Evolutionary conservation across 345 rosid genomes (phyloP), one percentile per base, ranked within the genome.

Genomic region (Euphorbia tirucalli): DNA sequence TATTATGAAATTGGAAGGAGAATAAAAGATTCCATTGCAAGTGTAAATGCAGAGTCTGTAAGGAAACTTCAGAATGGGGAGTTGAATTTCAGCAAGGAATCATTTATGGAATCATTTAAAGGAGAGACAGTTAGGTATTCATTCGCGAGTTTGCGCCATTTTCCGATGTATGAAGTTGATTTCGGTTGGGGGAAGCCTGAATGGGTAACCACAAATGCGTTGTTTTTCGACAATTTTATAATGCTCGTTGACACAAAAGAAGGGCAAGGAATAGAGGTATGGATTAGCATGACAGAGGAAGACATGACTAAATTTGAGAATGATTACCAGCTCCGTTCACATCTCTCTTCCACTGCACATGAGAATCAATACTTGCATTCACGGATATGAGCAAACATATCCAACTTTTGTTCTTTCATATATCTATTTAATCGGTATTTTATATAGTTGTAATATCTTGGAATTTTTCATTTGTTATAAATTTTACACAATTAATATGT

Each of bases 101-200:
- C n/a, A n/a, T n/a, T n/a, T n/a, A n/a, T n/a, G n/a, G n/a, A n/a
- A n/a, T n/a, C n/a, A n/a, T n/a, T n/a, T n/a, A n/a, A n/a, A n/a
- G n/a, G n/a, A n/a, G n/a, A n/a, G n/a, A n/a, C n/a, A n/a, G n/a
- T n/a, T n/a, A n/a, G n/a, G n/a, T n/a, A n/a, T n/a, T n/a, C n/a
- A n/a, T n/a, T n/a, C n/a, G n/a, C n/a, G n/a, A 55, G 76, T 30
- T 65, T 65, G 46, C 22, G 65, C 22, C 39, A 39, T 39, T 39
- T 73, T 64, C 76, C 76, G 1, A 16, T 22, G 9, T 41, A 50
- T 16, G 69, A 71, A 15, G 35, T 52, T 49, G 75, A 62, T 52
- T 71, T 71, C 41, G 75, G 75, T 1, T 71, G 75, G 75, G 75
- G 75, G 16, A 62, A 63, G 39, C 61, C 75, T 1, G 31, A 31